These are phyloP conservation scores for Suillus ampliporus DNA, from an alignment of 768 basidiomycete species.

Conservation along the genomic window DNA sequence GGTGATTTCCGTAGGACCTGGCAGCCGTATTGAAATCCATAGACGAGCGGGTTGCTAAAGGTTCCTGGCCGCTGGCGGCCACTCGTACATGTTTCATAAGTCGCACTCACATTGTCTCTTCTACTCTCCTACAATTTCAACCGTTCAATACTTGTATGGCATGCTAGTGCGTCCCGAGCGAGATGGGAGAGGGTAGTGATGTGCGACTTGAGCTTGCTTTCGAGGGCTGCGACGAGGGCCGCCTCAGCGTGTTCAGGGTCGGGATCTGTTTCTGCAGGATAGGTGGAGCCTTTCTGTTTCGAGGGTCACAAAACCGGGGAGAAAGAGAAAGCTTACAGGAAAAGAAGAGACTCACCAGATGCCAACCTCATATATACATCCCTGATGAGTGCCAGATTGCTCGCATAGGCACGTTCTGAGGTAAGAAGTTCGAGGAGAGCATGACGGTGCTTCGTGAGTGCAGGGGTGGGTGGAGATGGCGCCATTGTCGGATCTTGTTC, in stretches of 20 bases:
- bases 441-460: conserved; percentile 72
- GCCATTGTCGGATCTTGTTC: conserved; percentile 28
- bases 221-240: conserved; percentile 57
- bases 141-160: too few species aligned
- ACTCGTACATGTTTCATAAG: too few species aligned
- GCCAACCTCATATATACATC: conserved; percentile 83
- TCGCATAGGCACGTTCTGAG: conserved; percentile 82
- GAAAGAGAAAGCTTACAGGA: too few species aligned
- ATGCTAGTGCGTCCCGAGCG: conserved; percentile 65
- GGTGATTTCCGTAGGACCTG: too few species aligned
- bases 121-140: too few species aligned
- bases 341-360: conserved; percentile 68
- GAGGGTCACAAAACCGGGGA: too few species aligned
- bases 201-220: conserved; percentile 59
- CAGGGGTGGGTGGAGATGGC: conserved; percentile 38
- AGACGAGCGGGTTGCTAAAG: too few species aligned
- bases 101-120: too few species aligned
- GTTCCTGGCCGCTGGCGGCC: too few species aligned
- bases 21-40: too few species aligned
- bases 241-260: conserved; percentile 47
- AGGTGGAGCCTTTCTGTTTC: conserved; percentile 32
- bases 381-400: conserved; percentile 79
- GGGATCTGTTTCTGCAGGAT: conserved; percentile 19
- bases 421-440: conserved; percentile 79
- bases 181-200: conserved; percentile 66